These are phyloP conservation scores for Penstemon barbatus DNA, from an alignment of 257 asterid species.

Conservation along the genomic window DNA sequence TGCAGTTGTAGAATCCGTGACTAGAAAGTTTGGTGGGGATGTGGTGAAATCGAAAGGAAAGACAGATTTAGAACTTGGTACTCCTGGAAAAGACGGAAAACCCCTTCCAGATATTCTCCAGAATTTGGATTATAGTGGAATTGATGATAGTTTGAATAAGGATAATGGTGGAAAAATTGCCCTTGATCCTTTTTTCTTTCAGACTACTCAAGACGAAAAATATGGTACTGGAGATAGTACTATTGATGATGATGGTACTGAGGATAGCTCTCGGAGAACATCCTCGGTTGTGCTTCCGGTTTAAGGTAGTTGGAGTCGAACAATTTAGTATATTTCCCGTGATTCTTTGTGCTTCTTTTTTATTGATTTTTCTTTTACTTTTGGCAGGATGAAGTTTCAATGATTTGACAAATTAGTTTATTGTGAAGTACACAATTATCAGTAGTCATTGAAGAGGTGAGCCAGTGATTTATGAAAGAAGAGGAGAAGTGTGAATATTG, in stretches of 20 bases:
- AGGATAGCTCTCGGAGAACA: constrained; percentile 41
- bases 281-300: constrained; percentile 40
- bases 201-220: constrained; percentile 34
- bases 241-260: constrained; percentile 42
- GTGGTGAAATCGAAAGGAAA: constrained; percentile 46
- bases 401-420: neutral
- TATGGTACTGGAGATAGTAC: constrained; percentile 23
- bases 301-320: constrained; percentile 30
- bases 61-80: constrained; percentile 58
- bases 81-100: constrained; percentile 47
- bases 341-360: neutral
- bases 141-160: constrained; percentile 52
- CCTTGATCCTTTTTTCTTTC: constrained; percentile 39
- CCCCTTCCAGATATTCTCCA: constrained; percentile 42
- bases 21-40: constrained; percentile 46
- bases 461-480: constrained; percentile 19
- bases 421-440: neutral
- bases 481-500: constrained; percentile 23
- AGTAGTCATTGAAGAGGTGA: constrained; percentile 1
- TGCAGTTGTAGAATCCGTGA: constrained; percentile 38
- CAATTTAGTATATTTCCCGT: neutral
- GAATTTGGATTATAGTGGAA: constrained; percentile 55
- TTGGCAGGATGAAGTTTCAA: constrained; percentile 24
- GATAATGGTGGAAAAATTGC: constrained; percentile 35
- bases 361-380: neutral